These are phyloP conservation scores for Moricandia moricandioides DNA, from an alignment of 345 rosid species.

Conservation along the genomic window DNA sequence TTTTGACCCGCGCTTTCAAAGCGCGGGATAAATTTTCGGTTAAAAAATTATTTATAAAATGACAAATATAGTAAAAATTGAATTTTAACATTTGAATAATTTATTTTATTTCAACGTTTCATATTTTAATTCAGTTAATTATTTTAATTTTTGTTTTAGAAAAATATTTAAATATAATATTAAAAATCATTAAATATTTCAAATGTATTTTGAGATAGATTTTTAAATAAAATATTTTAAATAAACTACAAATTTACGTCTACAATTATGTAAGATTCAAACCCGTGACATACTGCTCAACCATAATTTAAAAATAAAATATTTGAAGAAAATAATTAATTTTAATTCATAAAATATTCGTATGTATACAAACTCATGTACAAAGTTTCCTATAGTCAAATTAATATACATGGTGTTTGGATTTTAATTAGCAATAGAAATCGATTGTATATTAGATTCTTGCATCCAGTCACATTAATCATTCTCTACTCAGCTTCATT, in stretches of 20 bases:
- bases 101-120: neutral
- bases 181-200: too few relatives aligned
- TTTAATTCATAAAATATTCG: neutral
- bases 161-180: too few relatives aligned
- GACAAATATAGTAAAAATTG: neutral
- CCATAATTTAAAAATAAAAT: too few relatives aligned
- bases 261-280: neutral
- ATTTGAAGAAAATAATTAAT: too few relatives aligned
- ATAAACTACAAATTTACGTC: neutral
- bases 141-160: too few relatives aligned
- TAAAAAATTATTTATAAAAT: too few relatives aligned
- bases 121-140: neutral
- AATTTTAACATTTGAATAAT: neutral
- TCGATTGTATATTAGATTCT: neutral
- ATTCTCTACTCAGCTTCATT: neutral
- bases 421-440: neutral
- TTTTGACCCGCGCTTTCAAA: too few relatives aligned
- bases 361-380: neutral
- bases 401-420: neutral
- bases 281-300: neutral
- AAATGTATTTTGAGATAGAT: neutral
- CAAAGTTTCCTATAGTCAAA: neutral
- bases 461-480: neutral
- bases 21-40: too few relatives aligned
- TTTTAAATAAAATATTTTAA: too few relatives aligned